These are phyloP conservation scores for Conringia planisiliqua DNA, from an alignment of 345 rosid species.

Conservation along the genomic window DNA sequence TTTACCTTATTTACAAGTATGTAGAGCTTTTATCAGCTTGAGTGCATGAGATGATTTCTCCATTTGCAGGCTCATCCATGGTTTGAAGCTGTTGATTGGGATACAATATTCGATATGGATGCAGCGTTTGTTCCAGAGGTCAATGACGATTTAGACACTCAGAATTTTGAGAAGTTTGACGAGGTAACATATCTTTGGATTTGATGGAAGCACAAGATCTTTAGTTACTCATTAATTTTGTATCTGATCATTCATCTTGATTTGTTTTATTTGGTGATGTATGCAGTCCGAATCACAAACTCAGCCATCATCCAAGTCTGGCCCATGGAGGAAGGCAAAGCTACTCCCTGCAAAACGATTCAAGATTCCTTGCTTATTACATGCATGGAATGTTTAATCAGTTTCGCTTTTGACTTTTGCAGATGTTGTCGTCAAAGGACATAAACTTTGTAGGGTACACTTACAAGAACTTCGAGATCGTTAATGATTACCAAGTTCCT, in stretches of 20 bases:
- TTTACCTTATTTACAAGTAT: background rate
- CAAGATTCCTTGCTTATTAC: background rate
- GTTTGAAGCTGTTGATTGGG: conserved; percentile 77
- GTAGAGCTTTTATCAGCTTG: background rate
- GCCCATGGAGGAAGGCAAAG: conserved; percentile 92
- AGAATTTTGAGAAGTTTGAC: conserved; percentile 93
- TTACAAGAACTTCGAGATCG: conserved; percentile 85
- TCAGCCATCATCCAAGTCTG: conserved; percentile 50
- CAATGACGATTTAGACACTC: conserved; percentile 90
- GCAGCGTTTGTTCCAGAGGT: conserved; percentile 97
- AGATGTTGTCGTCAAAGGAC: conserved; percentile 86
- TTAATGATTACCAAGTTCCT: conserved; percentile 85
- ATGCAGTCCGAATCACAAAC: conserved; percentile 46
- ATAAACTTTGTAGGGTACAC: conserved; percentile 86
- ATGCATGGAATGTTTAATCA: background rate
- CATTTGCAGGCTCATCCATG: conserved; percentile 77
- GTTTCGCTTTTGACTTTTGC: conserved; percentile 20
- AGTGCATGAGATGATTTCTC: conserved; percentile 10
- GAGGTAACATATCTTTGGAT: conserved; percentile 46
- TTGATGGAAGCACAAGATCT: background rate
- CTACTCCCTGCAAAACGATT: background rate
- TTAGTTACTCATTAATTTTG: background rate
- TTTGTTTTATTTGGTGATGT: conserved; percentile 10
- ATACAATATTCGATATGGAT: conserved; percentile 76
- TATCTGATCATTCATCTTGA: background rate